A percentile compares a stretch with the other conserved stretches of the same genome.
Evolutionary conservation across 1,284 basidiomycete genomes (phyloP).

Genomic region (Leccinum pallidistipes): DNA sequence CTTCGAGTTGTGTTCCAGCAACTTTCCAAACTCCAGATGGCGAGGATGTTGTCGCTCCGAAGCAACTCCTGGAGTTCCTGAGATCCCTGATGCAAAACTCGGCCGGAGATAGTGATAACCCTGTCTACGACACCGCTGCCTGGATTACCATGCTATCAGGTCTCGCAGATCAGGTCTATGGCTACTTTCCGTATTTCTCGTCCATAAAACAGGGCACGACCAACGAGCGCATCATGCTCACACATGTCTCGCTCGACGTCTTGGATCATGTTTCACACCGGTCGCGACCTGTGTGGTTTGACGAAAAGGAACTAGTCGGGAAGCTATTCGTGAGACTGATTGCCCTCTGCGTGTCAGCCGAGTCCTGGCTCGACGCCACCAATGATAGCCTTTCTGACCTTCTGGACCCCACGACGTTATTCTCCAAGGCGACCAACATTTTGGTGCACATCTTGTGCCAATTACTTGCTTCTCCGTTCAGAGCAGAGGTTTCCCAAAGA

Average conservation of each 20-base stretch:
- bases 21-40: conserved; percentile 42
- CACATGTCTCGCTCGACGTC: conserved; percentile 53
- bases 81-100: conserved; percentile 40
- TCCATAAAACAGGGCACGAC: conserved; percentile 49
- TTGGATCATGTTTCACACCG: conserved; percentile 48
- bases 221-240: conserved; percentile 57
- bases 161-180: conserved; percentile 52
- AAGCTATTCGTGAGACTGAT: conserved; percentile 52
- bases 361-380: conserved; percentile 54
- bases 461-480: conserved; percentile 39
- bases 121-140: conserved; percentile 31
- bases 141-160: conserved; percentile 49
- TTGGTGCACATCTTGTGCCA: conserved; percentile 39
- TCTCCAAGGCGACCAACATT: conserved; percentile 37
- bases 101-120: conserved; percentile 29
- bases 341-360: conserved; percentile 52
- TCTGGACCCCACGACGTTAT: conserved; percentile 40
- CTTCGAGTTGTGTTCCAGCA: conserved; percentile 34
- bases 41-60: conserved; percentile 39
- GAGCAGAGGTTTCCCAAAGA: conserved; percentile 42
- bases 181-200: conserved; percentile 47
- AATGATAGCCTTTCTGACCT: conserved; percentile 38
- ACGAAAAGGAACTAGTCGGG: conserved; percentile 44
- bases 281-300: conserved; percentile 51
- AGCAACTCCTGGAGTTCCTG: conserved; percentile 47